A percentile compares a stretch with the other conserved stretches of the same genome.
Evolutionary conservation across 1,139 yeast genomes (phyloP).

Genomic region (Saccharomyces hybrid): DNA sequence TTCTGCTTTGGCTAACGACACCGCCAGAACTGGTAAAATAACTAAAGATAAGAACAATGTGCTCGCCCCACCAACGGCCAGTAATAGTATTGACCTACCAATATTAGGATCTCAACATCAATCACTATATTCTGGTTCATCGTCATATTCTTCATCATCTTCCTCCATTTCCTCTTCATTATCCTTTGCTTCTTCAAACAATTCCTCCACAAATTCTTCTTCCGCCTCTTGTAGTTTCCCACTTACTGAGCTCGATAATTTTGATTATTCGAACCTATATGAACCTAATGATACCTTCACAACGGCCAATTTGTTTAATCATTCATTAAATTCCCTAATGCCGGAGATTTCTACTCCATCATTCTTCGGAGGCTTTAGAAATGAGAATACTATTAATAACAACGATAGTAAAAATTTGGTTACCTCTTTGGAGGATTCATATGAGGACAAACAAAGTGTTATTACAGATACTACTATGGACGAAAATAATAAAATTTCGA

Average conservation of each 20-base stretch:
- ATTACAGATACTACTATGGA: constrained; percentile 11
- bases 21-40: background rate
- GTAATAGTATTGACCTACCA: background rate
- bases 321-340: constrained; percentile 1
- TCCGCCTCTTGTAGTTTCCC: background rate
- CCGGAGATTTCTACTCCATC: constrained; percentile 1
- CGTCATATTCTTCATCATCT: background rate
- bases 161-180: background rate
- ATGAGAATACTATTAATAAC: background rate
- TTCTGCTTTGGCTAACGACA: background rate
- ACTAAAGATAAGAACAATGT: background rate
- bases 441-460: constrained; percentile 15
- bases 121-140: background rate
- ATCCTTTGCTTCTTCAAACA: constrained; percentile 2
- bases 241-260: background rate
- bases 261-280: constrained; percentile 5
- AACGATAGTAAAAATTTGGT: background rate
- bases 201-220: constrained; percentile 3
- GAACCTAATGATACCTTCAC: constrained; percentile 5
- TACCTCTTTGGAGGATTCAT: constrained; percentile 2
- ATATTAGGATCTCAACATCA: constrained; percentile 3
- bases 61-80: background rate
- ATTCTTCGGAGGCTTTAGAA: background rate
- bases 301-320: constrained; percentile 4
- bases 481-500: background rate